Base-by-base conservation (phyloP, 768 basidiomycete genomes). In the Trametes meyenii region DNA sequence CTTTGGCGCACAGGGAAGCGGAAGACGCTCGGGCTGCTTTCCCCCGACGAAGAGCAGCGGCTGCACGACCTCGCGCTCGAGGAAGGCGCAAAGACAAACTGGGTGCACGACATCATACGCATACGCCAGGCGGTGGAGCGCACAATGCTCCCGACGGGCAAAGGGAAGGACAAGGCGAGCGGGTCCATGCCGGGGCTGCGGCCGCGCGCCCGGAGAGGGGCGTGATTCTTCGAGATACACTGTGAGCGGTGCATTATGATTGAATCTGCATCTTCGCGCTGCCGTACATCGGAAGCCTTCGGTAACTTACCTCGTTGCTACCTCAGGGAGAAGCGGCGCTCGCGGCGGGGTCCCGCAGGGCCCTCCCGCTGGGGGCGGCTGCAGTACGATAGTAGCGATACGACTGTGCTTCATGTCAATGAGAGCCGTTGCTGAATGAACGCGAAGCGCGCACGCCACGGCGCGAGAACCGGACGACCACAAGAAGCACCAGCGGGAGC, bases 1-100 rank as follows among this genome's bases (percentile, higher is more conserved):
- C 74, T 91, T 14, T 92, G 89, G 88, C 83, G 88, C 12, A 75
- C 75, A 16, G 89, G 87, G 1, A 72, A 80, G 38, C 87, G 91
- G 26, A 79, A 71, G 1, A 79, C 81, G 0, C 43, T 77, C 6
- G 74, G 76, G 4, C 73, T 90, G 11, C 78, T 88, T 12, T 72
- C 82, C 2, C 67, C 70, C 0, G 76, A 77, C 38, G 85, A 88
- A 52, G 91, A 93, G 72, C 71, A 75, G 62, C 72, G 71, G 50
- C 69, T 93, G 21, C 84, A 85, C 66, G 72, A 75, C 19, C 65
- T 81, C 36, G 87, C 84, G 26, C 63, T 75, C 55, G 74, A 72
- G 62, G 75, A 85, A 54, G 73, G 83, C 21, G 71, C 74, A 23
- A 82, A 86, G 69, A 80, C 78, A 5, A 86, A 90, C 65, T 92